Conservation (phyloP, 257 asterid genomes). For the Ophiorrhiza pumila region DNA sequence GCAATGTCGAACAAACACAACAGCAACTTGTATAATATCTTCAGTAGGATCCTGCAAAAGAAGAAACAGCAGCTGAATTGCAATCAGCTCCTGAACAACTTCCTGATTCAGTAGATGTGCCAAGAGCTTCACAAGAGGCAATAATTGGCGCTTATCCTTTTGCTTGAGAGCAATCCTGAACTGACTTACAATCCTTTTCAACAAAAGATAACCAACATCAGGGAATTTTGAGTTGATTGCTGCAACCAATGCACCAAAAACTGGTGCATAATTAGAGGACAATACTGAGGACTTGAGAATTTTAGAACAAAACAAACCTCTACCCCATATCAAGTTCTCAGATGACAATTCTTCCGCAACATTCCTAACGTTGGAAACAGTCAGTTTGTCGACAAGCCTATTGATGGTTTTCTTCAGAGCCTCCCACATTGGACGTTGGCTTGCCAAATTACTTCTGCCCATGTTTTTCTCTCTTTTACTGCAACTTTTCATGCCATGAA, state of each 20-base stretch:
- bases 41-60: constrained; percentile 22
- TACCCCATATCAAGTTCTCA: constrained; percentile 24
- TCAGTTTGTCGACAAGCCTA: constrained; percentile 6
- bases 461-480: not conserved
- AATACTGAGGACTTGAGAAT: constrained; percentile 17
- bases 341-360: constrained; percentile 15
- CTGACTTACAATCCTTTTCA: constrained; percentile 23
- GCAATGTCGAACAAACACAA: constrained; percentile 20
- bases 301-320: constrained; percentile 32
- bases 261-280: not conserved
- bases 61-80: constrained; percentile 14
- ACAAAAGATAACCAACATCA: constrained; percentile 29
- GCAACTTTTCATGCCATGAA: not conserved
- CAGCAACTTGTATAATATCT: constrained; percentile 36
- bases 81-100: constrained; percentile 17
- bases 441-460: not conserved
- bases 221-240: constrained; percentile 26
- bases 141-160: constrained; percentile 3
- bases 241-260: constrained; percentile 26
- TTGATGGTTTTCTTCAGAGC: constrained; percentile 24
- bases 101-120: constrained; percentile 27
- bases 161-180: not conserved
- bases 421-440: constrained; percentile 27
- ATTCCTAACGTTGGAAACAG: constrained; percentile 14
- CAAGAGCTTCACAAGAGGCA: constrained; percentile 15